Conservation (phyloP, 1,284 basidiomycete species). For the Butyriboletus appendiculatus region DNA sequence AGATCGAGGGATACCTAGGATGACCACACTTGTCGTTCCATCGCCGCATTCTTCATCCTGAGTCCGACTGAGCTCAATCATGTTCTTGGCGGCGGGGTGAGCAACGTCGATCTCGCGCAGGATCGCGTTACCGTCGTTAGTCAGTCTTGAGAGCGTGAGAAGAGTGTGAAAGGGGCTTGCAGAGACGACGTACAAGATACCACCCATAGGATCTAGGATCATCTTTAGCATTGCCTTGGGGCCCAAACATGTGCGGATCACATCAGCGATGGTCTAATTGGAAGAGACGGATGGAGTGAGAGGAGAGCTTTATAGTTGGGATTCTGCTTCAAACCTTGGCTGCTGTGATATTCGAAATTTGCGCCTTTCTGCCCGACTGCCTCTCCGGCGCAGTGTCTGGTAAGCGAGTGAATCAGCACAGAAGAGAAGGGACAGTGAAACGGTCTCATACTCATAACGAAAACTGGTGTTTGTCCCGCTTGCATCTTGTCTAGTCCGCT, state of each 20-base stretch:
- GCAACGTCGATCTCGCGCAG: slow-evolving; percentile 97
- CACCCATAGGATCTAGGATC: slow-evolving; percentile 98
- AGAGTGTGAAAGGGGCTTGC: background rate
- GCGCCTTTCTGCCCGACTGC: slow-evolving; percentile 93
- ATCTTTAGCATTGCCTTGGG: slow-evolving; percentile 99
- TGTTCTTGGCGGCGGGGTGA: slow-evolving; percentile 98
- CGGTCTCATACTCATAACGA: slow-evolving; percentile 43
- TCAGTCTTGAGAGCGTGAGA: slow-evolving; percentile 57
- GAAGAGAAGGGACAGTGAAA: background rate
- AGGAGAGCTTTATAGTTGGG: background rate
- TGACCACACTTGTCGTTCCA: slow-evolving; percentile 97
- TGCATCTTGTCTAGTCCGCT: slow-evolving; percentile 35
- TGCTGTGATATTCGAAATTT: slow-evolving; percentile 96
- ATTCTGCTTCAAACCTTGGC: slow-evolving; percentile 73
- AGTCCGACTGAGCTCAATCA: slow-evolving; percentile 97
- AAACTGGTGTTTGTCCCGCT: slow-evolving; percentile 66
- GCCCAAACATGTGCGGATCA: slow-evolving; percentile 97
- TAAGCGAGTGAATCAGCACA: slow-evolving; percentile 11
- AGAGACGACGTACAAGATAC: slow-evolving; percentile 73
- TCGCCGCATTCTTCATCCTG: slow-evolving; percentile 99
- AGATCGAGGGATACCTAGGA: slow-evolving; percentile 63
- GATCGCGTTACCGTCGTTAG: slow-evolving; percentile 98
- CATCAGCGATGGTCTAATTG: slow-evolving; percentile 90
- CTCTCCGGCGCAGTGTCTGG: slow-evolving; percentile 91
- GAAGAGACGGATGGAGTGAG: background rate